Evolutionary conservation across 2,329 filamentous ascomycete species (phyloP), one percentile per base, ranked within the genome.

Genomic region (Waltergamsia citrina): DNA sequence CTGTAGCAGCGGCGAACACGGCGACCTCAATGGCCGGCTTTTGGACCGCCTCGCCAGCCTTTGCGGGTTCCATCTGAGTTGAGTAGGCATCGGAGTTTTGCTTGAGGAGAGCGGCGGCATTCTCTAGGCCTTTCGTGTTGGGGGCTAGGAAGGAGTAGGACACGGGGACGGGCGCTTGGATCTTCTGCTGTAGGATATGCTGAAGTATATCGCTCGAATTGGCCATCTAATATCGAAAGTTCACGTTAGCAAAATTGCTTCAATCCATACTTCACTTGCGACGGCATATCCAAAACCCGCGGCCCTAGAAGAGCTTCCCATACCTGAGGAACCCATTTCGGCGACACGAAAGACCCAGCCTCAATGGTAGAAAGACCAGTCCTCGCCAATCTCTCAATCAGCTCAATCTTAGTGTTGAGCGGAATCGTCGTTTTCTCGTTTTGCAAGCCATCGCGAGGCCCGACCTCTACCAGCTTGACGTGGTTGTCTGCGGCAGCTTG

Each of bases 311-410:
- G 20, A 17, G 20, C 18, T 11, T 15, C 21, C 14, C 53, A 41
- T 47, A 85, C 75, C 67, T 92, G 86, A 4, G 86, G 85, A 32
- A 88, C 79, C 74, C 82, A 88, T 72, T 84, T 86, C 2, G 85
- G 83, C 30, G 81, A 74, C 8, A 93, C 85, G 49, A 93, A 86
- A 2, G 82, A 84, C 1, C 85, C 86, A 14, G 82, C 78, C 55
- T 93, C 85, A 41, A 93, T 90, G 4, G 78, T 78, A 6, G 63
- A 62, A 27, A 92, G 54, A 0, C 85, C 85, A 1, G 83, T 81
- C 41, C 62, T 61, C 22, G 78, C 74, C 40, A 93, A 62, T 39
- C 74, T 65, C 44, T 79, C 69, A 25, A 93, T 82, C 34, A 93
- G 59, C 44, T 87, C 75, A 36, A 90, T 71, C 57, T 93, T 93